Percentiles rank a stretch among this genome's conserved stretches.
phyloP scores from a whole-genome alignment of 192 early-diverging fungal genomes.

The Dissophora globulifera region DNA sequence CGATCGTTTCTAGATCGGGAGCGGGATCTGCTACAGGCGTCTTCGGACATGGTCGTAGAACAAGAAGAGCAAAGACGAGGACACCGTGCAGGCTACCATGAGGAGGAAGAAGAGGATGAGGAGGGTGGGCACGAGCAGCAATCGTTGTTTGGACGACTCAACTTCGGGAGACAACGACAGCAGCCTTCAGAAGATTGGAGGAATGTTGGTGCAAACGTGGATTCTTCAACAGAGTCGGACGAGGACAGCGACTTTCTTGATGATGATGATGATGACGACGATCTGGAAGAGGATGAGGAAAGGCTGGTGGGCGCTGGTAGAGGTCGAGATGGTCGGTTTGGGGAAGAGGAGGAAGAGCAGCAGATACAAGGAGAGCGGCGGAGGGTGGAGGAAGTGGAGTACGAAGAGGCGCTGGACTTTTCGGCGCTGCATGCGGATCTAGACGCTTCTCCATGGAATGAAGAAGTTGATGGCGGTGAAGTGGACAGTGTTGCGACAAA shows the following conservation, averaged over 20 bases:
- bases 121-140: constrained; percentile 38
- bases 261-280: constrained; percentile 14
- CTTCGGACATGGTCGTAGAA: too few relatives aligned
- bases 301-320: not conserved
- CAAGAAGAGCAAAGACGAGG: too few relatives aligned
- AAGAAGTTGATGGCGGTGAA: too few relatives aligned
- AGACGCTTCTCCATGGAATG: constrained; percentile 22
- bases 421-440: constrained; percentile 25
- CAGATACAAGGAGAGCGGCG: not conserved
- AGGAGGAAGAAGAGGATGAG: constrained; percentile 53
- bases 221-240: constrained; percentile 18
- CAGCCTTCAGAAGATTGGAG: constrained; percentile 6
- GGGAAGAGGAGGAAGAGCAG: not conserved
- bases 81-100: constrained; percentile 4
- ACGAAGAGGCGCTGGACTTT: constrained; percentile 28
- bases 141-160: constrained; percentile 19
- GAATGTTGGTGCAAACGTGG: constrained; percentile 19
- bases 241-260: constrained; percentile 11
- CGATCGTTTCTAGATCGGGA: too few relatives aligned
- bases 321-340: not conserved
- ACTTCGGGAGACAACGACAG: not conserved
- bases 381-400: not conserved
- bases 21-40: too few relatives aligned
- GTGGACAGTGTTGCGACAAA: too few relatives aligned
- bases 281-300: not conserved